Evolutionary conservation across 495 filamentous ascomycete genomes (phyloP).

Genomic region (Penicillium pulvis): DNA sequence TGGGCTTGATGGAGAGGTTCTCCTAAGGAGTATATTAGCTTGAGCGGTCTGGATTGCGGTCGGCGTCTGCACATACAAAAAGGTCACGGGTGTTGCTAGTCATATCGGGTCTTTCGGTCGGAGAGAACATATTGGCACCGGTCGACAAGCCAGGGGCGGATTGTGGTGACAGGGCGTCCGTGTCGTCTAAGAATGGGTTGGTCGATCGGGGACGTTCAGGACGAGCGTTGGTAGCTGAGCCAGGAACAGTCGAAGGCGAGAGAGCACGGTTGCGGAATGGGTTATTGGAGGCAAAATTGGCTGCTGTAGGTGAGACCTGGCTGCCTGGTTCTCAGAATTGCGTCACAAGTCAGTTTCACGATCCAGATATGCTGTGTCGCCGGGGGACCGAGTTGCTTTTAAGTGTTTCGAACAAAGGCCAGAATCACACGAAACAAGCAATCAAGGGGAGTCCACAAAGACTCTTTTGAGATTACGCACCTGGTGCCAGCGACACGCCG

Average conservation of each 20-base stretch:
- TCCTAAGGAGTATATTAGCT: conserved; percentile 31
- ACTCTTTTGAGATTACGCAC: conserved; percentile 35
- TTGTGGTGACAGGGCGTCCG: conserved; percentile 54
- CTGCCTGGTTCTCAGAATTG: not conserved
- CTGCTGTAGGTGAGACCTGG: conserved; percentile 47
- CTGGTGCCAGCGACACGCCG: conserved; percentile 41
- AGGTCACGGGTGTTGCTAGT: conserved; percentile 74
- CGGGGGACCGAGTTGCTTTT: not conserved
- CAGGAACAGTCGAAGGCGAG: conserved; percentile 63
- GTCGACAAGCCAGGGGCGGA: conserved; percentile 41
- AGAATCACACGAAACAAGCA: not conserved
- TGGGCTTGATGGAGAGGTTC: conserved; percentile 44
- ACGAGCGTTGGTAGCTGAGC: conserved; percentile 35
- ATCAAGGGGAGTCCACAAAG: conserved; percentile 1
- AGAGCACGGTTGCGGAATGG: conserved; percentile 92
- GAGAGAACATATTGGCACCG: conserved; percentile 59
- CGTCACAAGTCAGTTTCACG: conserved; percentile 18
- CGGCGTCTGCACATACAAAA: conserved; percentile 68
- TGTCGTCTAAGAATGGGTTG: conserved; percentile 89
- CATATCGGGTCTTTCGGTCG: conserved; percentile 53
- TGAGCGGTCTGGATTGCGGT: not conserved
- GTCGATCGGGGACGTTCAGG: conserved; percentile 75
- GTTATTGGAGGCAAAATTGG: conserved; percentile 88
- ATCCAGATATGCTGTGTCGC: not conserved
- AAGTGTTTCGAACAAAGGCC: not conserved